phyloP scores from a whole-genome alignment of 1,139 yeast genomes.

The Hansenula anomala region DNA sequence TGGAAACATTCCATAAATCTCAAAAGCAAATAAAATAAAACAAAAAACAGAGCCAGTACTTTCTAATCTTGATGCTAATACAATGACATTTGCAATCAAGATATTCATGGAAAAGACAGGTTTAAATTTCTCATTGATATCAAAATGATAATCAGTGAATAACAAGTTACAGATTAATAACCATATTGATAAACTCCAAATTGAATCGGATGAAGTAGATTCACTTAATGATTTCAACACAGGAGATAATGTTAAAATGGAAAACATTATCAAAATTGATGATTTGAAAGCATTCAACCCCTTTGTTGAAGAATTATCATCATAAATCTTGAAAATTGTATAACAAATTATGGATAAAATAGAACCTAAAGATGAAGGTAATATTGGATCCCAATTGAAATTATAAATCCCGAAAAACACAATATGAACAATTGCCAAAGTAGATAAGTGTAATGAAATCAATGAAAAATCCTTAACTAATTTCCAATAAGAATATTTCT shows the following conservation, averaged over 20 bases:
- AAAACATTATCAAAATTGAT: constrained; percentile 60
- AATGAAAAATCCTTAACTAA: constrained; percentile 66
- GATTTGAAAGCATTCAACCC: constrained; percentile 42
- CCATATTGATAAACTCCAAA: constrained; percentile 89
- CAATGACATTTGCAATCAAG: constrained; percentile 81
- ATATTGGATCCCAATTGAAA: constrained; percentile 19
- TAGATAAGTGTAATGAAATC: constrained; percentile 61
- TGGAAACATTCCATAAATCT: constrained; percentile 70
- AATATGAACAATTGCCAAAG: constrained; percentile 53
- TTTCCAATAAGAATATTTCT: constrained; percentile 58
- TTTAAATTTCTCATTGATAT: constrained; percentile 24
- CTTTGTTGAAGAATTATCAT: constrained; percentile 5
- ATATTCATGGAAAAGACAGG: constrained; percentile 38
- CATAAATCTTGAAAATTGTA: constrained; percentile 26
- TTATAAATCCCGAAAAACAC: constrained; percentile 57
- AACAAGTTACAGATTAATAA: constrained; percentile 48
- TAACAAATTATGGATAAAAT: constrained; percentile 30
- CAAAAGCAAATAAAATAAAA: constrained; percentile 69
- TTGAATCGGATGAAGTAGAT: constrained; percentile 89
- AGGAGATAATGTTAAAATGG: constrained; percentile 78
- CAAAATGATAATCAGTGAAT: constrained; percentile 20
- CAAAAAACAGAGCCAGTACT: constrained; percentile 78
- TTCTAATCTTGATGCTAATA: constrained; percentile 76
- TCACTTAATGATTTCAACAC: constrained; percentile 82
- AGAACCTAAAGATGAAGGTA: constrained; percentile 20